Evolutionary conservation across 176 grass and related monocot species (phyloP), one percentile per base, ranked within the genome.

Genomic region (Triticum urartu): DNA sequence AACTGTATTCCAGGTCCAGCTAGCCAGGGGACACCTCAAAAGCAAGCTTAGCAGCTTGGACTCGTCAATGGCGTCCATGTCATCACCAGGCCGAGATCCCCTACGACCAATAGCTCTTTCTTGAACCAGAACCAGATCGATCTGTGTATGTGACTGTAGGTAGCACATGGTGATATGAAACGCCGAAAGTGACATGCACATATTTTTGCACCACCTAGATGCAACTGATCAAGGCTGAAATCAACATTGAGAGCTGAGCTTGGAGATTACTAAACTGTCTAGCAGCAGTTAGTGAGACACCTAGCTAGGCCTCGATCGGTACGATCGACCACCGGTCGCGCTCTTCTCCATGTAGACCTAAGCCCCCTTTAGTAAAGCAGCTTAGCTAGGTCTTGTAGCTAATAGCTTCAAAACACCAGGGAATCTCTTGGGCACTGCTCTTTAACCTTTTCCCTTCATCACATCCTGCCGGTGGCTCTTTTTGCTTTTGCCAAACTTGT

Each of bases 21-120:
- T 48, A 68, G 65, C 21, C 65, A 83, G 66, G 13, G 7, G 3
- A 95, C 86, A 88, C 86, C 85, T 80, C 86, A 39, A 89, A 94
- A 89, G 92, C 86, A 73, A 86, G 58, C 78, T 91, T 94, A 84
- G 47, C 92, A 84, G 58, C 69, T 89, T 95, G 89, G 93, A 95
- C 95, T 85, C 91, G 88, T 98, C 96, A 95, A 94, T 90, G 85
- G 78, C 78, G 21, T 75, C 78, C 86, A 63, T 62, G 73, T 89
- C 78, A 61, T 56, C 73, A 4, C 75, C 59, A 58, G 3, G 7
- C 60, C 80, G 34, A 34, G 82, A 88, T 91, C 86, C 48, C 71
- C 82, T 88, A 70, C 30, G 38, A 77, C 81, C 81, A 70, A 63
- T 70, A 10, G 13, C 39, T 72, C 32, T 64, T 40, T 68, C 80